Percentiles rank a stretch among this genome's conserved stretches.
Conservation (phyloP, 1,139 yeast genomes). For the Saccharomycopsis hybrid region DNA sequence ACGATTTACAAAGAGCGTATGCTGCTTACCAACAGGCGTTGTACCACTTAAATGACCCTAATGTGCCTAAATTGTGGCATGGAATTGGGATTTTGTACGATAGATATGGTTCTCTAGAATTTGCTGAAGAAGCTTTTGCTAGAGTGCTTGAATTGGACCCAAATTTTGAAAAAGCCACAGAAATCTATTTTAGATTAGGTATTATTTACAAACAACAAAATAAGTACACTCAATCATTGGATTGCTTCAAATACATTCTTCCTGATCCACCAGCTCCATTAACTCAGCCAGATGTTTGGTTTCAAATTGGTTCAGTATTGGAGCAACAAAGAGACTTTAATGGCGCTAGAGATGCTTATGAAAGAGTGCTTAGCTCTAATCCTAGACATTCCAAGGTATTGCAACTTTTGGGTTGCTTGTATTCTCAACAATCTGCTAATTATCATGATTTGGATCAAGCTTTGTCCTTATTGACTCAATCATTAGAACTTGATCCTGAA, state of each 20-base stretch:
- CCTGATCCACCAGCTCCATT: constrained; percentile 91
- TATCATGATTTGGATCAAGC: constrained; percentile 83
- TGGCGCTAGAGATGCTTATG: constrained; percentile 93
- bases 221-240: constrained; percentile 78
- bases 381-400: constrained; percentile 94
- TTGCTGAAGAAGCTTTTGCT: constrained; percentile 97
- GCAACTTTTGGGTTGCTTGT: constrained; percentile 92
- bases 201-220: constrained; percentile 94
- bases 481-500: constrained; percentile 79
- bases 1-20: constrained; percentile 90
- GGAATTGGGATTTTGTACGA: constrained; percentile 96
- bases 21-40: constrained; percentile 95
- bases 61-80: constrained; percentile 96
- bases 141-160: constrained; percentile 94
- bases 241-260: constrained; percentile 88
- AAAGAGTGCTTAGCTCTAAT: constrained; percentile 79
- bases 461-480: constrained; percentile 71
- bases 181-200: constrained; percentile 93
- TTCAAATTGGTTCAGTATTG: constrained; percentile 91
- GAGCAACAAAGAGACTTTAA: constrained; percentile 91
- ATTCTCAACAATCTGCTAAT: constrained; percentile 71
- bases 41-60: constrained; percentile 84
- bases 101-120: constrained; percentile 90
- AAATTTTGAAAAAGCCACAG: constrained; percentile 91
- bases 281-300: constrained; percentile 97